Conservation (phyloP, 352 stramenopile species). For the Globisporangium lucens region DNA sequence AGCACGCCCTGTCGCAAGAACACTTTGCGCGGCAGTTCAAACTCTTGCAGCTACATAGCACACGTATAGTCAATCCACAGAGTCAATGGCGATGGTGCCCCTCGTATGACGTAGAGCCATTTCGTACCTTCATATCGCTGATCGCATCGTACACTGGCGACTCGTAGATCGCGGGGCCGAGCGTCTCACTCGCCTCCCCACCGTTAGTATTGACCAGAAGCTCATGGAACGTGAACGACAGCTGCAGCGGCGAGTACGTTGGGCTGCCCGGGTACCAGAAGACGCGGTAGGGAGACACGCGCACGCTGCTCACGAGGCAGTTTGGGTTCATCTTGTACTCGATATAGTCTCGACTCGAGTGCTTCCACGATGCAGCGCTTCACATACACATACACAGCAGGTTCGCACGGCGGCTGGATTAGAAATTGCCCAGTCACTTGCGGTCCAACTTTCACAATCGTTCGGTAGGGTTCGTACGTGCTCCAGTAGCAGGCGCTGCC, state of each 20-base stretch:
- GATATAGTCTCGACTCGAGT: conserved; percentile 42
- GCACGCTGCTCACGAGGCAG: conserved; percentile 42
- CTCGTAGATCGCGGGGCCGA: conserved; percentile 36
- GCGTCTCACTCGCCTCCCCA: not conserved
- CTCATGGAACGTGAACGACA: conserved; percentile 64
- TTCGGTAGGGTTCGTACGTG: conserved; percentile 37
- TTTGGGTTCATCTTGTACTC: conserved; percentile 49
- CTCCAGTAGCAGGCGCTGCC: conserved; percentile 79
- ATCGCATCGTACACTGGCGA: conserved; percentile 46
- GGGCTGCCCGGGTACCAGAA: conserved; percentile 72
- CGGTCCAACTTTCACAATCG: not conserved
- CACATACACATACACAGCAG: not conserved
- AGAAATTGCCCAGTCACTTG: not conserved
- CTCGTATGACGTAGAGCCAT: not conserved
- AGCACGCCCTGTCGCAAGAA: conserved; percentile 50
- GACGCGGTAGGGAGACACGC: conserved; percentile 63
- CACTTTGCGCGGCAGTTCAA: conserved; percentile 36
- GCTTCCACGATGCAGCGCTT: conserved; percentile 14
- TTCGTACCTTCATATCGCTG: conserved; percentile 43
- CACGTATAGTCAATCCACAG: not conserved
- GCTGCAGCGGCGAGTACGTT: conserved; percentile 54
- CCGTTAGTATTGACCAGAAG: conserved; percentile 2
- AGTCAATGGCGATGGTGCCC: not conserved
- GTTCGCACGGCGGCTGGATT: not conserved
- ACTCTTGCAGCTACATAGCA: conserved; percentile 40